These are phyloP conservation scores for Pterocarpus santalinus DNA, from an alignment of 306 rosid genomes.

Conservation along the genomic window DNA sequence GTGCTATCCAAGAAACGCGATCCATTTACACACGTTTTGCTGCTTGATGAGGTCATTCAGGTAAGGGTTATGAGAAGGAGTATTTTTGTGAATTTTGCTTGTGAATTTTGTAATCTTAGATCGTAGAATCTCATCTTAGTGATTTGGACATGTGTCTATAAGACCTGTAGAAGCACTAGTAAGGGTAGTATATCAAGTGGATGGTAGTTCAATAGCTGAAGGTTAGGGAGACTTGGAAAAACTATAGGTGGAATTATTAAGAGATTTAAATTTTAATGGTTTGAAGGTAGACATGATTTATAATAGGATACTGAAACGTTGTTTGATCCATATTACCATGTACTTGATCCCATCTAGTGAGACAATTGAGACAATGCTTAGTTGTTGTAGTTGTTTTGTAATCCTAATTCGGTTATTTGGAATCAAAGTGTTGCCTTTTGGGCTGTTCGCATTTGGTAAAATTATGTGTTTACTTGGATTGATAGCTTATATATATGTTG, in stretches of 20 bases:
- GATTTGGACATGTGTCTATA: no score
- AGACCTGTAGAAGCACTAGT: neutral
- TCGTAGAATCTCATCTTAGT: neutral
- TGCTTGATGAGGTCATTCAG: constrained; percentile 96
- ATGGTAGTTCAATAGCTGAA: neutral
- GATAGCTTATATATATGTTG: constrained; percentile 11
- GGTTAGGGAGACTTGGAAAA: neutral
- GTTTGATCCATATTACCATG: neutral
- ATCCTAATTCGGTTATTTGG: no score
- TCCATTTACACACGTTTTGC: constrained; percentile 88
- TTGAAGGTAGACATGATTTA: neutral
- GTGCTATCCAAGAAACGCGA: constrained; percentile 95
- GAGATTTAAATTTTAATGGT: neutral
- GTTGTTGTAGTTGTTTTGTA: no score
- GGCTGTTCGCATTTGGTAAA: constrained; percentile 5
- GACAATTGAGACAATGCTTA: neutral
- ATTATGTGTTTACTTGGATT: constrained; percentile 30
- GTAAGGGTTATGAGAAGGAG: constrained; percentile 44
- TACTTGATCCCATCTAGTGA: neutral
- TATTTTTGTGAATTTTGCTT: neutral
- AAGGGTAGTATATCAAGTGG: neutral
- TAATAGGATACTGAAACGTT: neutral
- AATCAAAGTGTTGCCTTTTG: no score
- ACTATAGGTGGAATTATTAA: neutral
- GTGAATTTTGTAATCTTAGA: neutral